These are phyloP conservation scores for Aureobasidium pullulans DNA, from an alignment of 2,329 filamentous ascomycete genomes.

Conservation along the genomic window DNA sequence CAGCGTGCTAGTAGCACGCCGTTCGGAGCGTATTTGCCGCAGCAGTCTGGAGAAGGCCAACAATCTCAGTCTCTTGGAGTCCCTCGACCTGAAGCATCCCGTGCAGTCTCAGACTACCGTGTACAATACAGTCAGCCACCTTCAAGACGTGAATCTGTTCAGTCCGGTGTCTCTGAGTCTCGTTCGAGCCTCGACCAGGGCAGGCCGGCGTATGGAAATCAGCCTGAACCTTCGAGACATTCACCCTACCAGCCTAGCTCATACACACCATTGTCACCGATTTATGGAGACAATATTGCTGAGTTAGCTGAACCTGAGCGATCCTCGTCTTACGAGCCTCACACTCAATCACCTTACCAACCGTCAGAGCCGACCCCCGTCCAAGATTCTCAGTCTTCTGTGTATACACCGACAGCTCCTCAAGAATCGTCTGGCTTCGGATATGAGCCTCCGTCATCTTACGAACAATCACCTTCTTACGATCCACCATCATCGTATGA, in stretches of 20 bases:
- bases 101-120: constrained; percentile 24
- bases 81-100: constrained; percentile 21
- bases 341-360: background rate
- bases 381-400: background rate
- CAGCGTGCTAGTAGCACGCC: constrained; percentile 15
- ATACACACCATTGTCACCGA: background rate
- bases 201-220: constrained; percentile 10
- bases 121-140: constrained; percentile 22
- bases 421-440: background rate
- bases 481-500: background rate
- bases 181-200: constrained; percentile 12
- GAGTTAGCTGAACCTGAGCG: background rate
- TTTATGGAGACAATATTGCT: background rate
- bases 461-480: background rate
- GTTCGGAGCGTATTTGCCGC: constrained; percentile 14
- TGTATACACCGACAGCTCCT: background rate
- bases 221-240: constrained; percentile 11
- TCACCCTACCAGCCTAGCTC: constrained; percentile 8
- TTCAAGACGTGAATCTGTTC: constrained; percentile 24
- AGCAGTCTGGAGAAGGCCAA: constrained; percentile 13
- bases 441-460: background rate
- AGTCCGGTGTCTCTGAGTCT: constrained; percentile 13
- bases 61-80: constrained; percentile 19
- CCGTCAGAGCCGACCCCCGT: background rate
- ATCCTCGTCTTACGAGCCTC: background rate